These are phyloP conservation scores for Papiliotrema flavescens DNA, from an alignment of 1,284 basidiomycete genomes.

Conservation along the genomic window DNA sequence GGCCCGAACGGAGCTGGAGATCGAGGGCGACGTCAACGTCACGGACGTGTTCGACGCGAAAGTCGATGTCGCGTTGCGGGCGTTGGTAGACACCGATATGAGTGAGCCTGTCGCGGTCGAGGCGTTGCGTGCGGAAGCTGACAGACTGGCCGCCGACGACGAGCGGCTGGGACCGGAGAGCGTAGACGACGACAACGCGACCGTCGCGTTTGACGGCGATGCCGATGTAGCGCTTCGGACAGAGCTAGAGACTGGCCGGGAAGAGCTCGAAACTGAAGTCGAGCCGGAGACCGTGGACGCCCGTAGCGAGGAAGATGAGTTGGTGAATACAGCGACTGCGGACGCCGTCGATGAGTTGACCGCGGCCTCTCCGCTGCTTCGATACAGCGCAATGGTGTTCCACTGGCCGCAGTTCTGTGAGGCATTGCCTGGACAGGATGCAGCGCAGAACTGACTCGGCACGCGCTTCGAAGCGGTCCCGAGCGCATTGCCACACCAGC, in stretches of 20 bases:
- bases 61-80: neutral
- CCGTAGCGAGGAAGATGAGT: neutral
- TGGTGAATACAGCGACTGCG: neutral
- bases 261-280: too few relatives aligned
- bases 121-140: neutral
- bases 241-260: too few relatives aligned
- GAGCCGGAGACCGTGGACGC: neutral
- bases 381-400: conserved; percentile 2
- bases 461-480: neutral
- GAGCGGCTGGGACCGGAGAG: neutral
- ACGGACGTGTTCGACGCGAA: neutral
- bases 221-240: too few relatives aligned
- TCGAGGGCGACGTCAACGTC: neutral
- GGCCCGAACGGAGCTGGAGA: neutral
- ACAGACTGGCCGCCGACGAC: neutral
- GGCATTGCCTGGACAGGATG: conserved; percentile 19
- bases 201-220: neutral
- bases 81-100: neutral
- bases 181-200: neutral
- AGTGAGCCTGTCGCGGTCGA: neutral
- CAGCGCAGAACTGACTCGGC: conserved; percentile 12
- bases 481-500: neutral
- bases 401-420: conserved; percentile 22
- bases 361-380: neutral
- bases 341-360: neutral